These are phyloP conservation scores for Colletotrichum sp. DNA, from an alignment of 2,329 filamentous ascomycete genomes.

Conservation along the genomic window DNA sequence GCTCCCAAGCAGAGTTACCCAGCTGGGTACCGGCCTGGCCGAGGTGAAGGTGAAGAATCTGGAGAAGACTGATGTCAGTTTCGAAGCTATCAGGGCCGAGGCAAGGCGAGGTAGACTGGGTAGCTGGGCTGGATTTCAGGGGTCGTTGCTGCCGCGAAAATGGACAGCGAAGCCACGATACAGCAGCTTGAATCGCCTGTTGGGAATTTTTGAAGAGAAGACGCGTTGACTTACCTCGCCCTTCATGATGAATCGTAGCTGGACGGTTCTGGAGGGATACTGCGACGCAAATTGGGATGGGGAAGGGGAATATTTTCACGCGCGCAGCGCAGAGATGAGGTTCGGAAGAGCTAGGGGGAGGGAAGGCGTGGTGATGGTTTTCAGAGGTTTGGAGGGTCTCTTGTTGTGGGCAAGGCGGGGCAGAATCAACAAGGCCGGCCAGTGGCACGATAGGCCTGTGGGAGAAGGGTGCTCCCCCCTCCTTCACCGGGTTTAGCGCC, in stretches of 20 bases:
- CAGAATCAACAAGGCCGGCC: slow-evolving; percentile 25
- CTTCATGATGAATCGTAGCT: slow-evolving; percentile 53
- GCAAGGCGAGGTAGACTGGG: not conserved
- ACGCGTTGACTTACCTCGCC: slow-evolving; percentile 53
- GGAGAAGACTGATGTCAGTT: slow-evolving; percentile 5
- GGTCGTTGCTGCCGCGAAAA: slow-evolving; percentile 1
- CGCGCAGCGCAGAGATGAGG: slow-evolving; percentile 38
- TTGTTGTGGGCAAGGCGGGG: slow-evolving; percentile 34
- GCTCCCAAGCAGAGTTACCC: slow-evolving; percentile 78
- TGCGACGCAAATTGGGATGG: slow-evolving; percentile 23
- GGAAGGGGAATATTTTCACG: slow-evolving; percentile 31
- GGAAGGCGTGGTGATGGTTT: slow-evolving; percentile 37
- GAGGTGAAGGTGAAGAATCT: slow-evolving; percentile 70
- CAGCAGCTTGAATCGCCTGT: not conserved
- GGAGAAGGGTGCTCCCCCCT: slow-evolving; percentile 6
- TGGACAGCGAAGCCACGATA: slow-evolving; percentile 10
- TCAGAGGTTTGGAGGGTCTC: slow-evolving; percentile 30
- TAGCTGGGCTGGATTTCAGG: slow-evolving; percentile 4
- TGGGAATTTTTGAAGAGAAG: not conserved
- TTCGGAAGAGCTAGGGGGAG: slow-evolving; percentile 29
- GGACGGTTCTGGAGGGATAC: slow-evolving; percentile 23
- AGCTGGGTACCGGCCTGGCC: slow-evolving; percentile 77
- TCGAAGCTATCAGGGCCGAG: not conserved
- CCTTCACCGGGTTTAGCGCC: slow-evolving; percentile 18
- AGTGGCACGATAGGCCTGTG: slow-evolving; percentile 19